Evolutionary conservation across 176 grass and related monocot species (phyloP), one percentile per base, ranked within the genome.

Genomic region (Raddia guianensis): DNA sequence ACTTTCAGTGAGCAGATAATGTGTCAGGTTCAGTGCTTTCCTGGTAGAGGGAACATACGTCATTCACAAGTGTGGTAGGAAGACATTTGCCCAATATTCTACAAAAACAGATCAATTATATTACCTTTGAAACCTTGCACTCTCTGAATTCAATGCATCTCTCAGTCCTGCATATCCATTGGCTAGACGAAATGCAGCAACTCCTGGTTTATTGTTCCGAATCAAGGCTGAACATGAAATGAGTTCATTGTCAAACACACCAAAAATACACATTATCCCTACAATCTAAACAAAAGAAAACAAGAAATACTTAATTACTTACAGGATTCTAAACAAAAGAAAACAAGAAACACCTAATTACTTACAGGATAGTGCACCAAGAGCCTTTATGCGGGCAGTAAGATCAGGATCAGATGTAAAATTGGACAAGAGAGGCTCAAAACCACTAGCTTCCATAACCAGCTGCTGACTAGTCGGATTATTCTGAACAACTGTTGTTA

Each of bases 391-490:
- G 59, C 95, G 90, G 48, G 86, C 95, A 83, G 95, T 92, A 76
- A 91, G 76, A 78, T 91, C 92, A 72, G 92, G 85, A 87, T 98
- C 95, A 65, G 84, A 94, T 66, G 75, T 87, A 69, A 98, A 98
- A 84, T 98, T 98, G 21, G 79, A 86, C 67, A 97, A 62, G 8
- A 98, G 83, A 34, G 94, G 94, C 47, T 97, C 94, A 80, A 97
- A 87, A 34, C 94, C 91, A 90, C 91, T 87, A 83, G 91, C 87
- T 89, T 94, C 94, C 94, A 97, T 97, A 35, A 97, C 91, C 80
- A 86, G 87, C 75, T 94, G 82, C 88, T 94, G 94, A 49, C 94
- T 97, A n/a, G 72, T 88, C 18, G 91, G 90, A 90, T 97, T 97
- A 83, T 94, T 97, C 67, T 94, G 94, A 75, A 97, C 94, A 80